Evolutionary conservation across 2,329 filamentous ascomycete species (phyloP).

Genomic region (Aspergillus sp.): DNA sequence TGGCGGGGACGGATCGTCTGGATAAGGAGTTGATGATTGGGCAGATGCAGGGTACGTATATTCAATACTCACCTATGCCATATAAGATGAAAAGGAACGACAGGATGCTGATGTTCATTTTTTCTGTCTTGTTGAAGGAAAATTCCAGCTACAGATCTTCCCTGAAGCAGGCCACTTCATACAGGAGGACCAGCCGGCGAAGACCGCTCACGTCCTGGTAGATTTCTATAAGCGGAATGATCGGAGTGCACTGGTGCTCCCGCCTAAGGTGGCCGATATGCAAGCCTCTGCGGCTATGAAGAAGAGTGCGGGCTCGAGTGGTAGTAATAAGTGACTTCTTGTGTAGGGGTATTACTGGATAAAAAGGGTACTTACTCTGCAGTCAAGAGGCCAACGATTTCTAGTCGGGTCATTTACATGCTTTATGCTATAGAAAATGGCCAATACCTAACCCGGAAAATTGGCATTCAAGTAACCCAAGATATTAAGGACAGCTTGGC

Average conservation of each 20-base stretch:
- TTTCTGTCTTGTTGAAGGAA: conserved; percentile 42
- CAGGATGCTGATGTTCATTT: not conserved
- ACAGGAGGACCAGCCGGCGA: conserved; percentile 88
- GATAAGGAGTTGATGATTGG: conserved; percentile 92
- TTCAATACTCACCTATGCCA: not conserved
- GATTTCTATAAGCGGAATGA: conserved; percentile 94
- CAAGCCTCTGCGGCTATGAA: conserved; percentile 37
- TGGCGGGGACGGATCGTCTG: conserved; percentile 81
- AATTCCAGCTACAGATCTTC: conserved; percentile 91
- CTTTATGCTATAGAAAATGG: too few relatives aligned
- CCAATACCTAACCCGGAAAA: too few relatives aligned
- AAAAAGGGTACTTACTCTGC: too few relatives aligned
- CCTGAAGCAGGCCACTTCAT: conserved; percentile 94
- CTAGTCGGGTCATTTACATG: too few relatives aligned
- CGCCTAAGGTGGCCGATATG: conserved; percentile 80
- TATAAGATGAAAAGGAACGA: not conserved
- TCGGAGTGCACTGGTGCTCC: conserved; percentile 71
- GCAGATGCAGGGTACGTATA: conserved; percentile 76
- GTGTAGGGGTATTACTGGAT: too few relatives aligned
- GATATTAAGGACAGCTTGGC: too few relatives aligned
- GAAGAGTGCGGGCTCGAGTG: conserved; percentile 18
- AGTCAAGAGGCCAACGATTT: too few relatives aligned
- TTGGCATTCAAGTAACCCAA: too few relatives aligned
- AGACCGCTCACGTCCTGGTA: conserved; percentile 72
- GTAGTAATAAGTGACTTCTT: not conserved